Evolutionary conservation across 2,329 filamentous ascomycete genomes (phyloP), one percentile per base, ranked within the genome.

Genomic region (Boeremia lycopersici): DNA sequence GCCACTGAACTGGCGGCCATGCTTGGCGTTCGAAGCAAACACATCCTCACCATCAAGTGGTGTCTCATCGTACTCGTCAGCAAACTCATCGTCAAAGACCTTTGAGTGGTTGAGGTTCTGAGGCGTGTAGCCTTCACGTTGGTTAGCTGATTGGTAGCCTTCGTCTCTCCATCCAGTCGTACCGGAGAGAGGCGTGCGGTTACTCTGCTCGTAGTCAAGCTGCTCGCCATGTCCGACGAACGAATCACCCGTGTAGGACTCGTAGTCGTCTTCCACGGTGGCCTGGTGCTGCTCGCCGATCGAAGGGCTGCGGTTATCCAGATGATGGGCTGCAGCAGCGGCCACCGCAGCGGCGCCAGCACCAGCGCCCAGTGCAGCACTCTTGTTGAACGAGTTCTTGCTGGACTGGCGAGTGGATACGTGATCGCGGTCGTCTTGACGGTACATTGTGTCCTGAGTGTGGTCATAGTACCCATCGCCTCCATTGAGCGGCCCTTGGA

Each of bases 61-160:
- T 17, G 57, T 49, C 10, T 68, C 70, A 56, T 83, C 80, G 29
- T 81, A 71, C 39, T 85, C 83, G 41, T 81, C 80, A 40, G 76
- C 75, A 35, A 84, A 69, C 19, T 81, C 83, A 67, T 87, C 86
- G 65, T 82, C 83, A 55, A 75, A 75, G 13, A 78, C 73, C 42
- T 81, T 75, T 31, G 79, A 67, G 85, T 75, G 49, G 71, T 78
- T 66, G 48, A 75, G 75, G 10, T 71, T 70, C 25, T 78, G 74
- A 49, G 79, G 79, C 26, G 78, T 80, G 54, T 77, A 68, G 25
- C 71, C 77, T 61, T 84, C 81, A 59, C 79, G 82, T 67, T 86
- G 84, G 30, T 82, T 82, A 64, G 85, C 91, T 23, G 93, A 96
- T 62, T 93, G 93, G 76, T 97, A 98, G 7, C 93, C 93, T 78